Percentiles rank a stretch among this genome's conserved stretches.
phyloP scores from a whole-genome alignment of 2,329 filamentous ascomycete genomes.

The Colletotrichum gloeosporioides region DNA sequence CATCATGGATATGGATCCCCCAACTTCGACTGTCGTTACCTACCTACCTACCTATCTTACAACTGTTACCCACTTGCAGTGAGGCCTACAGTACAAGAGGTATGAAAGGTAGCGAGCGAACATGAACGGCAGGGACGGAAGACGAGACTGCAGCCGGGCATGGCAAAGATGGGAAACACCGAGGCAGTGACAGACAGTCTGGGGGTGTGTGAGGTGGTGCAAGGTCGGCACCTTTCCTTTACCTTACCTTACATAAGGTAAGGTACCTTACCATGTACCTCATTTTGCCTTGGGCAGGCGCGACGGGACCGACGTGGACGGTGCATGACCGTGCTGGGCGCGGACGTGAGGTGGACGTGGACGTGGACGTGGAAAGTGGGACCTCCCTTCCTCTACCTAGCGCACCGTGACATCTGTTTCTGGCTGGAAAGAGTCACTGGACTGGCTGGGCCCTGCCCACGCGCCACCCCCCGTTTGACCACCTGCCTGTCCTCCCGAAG shows the following conservation, averaged over 20 bases:
- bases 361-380: constrained; percentile 17
- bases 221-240: background rate
- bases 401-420: background rate
- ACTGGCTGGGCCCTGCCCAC: background rate
- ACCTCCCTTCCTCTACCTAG: background rate
- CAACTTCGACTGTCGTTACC: background rate
- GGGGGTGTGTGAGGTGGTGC: background rate
- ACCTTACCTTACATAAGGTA: background rate
- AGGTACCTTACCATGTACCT: background rate
- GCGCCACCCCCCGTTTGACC: background rate
- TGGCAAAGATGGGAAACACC: background rate
- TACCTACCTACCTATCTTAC: background rate
- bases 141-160: background rate
- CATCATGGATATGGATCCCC: background rate
- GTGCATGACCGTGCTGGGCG: background rate
- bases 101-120: background rate
- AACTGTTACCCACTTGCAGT: background rate
- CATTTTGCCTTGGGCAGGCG: background rate
- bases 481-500: background rate
- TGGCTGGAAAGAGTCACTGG: constrained; percentile 17
- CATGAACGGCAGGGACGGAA: background rate
- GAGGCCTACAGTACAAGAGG: background rate
- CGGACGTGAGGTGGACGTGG: background rate
- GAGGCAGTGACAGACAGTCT: background rate
- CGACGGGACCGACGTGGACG: background rate